Base-by-base conservation (phyloP, 371 early-diverging fungal genomes). In the Thermomucor indicae-seudaticae region DNA sequence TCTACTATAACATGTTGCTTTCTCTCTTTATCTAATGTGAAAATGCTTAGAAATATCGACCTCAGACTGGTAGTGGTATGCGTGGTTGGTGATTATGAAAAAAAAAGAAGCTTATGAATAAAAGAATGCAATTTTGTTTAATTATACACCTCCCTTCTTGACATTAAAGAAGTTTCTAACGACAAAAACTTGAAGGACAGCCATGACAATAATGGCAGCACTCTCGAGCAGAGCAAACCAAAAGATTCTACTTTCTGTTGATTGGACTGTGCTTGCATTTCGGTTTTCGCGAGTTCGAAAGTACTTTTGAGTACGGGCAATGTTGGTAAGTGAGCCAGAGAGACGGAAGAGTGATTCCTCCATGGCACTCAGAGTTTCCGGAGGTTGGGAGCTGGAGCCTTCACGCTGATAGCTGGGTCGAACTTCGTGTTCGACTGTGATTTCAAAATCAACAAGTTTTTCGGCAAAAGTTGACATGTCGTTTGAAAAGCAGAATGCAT, bases 401-500 rank as follows among this genome's bases (percentile, higher is more conserved):
- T 19, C 43, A 17, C 54, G 53, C 39, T 50, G 52, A 34, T 49
- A 60, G 23, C 44, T 65, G 28, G 66, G 69, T 11, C 76, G 64
- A n/a, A 60, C 64, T 71, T 94, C 93, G 71, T 90, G 80, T 62
- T 96, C 92, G 17, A 90, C 75, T 0, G 83, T 72, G 51, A 96
- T 88, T 57, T 96, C 96, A 65, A 96, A 91, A 62, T 93, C 94
- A 28, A 95, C 80, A n/a, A 85, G 65, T 70, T 96, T 96, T 51
- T 91, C 89, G 27, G 88, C 88, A 71, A 91, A 89, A 8, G 92
- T 88, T 28, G 92, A 86, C 83, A 90, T 85, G 43, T 78, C 79
- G 70, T 96, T 96, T 56, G 82, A 82, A 81, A 96, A 96, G 77
- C 95, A 95, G 78, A 92, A 91, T 16, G 87, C 65, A 71, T 91